Percentiles rank a stretch among this genome's conserved stretches.
Evolutionary conservation across 2,329 filamentous ascomycete species (phyloP).

Genomic region (Leptographium radiaticola): DNA sequence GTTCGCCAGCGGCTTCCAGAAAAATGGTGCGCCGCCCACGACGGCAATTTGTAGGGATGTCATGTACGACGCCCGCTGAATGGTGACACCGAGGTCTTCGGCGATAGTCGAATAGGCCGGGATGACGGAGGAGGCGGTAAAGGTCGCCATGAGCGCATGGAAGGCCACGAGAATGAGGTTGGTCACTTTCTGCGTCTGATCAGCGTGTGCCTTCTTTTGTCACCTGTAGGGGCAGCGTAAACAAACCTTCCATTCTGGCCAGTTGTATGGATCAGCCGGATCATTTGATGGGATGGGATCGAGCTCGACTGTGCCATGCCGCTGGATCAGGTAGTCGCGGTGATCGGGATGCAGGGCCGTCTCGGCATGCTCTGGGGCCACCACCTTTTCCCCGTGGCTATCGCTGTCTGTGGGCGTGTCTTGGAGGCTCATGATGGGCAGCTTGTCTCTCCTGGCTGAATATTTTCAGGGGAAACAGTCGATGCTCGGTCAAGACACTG

Average conservation of each 20-base stretch:
- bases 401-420: too few species aligned
- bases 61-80: slow-evolving; percentile 38
- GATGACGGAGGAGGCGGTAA: slow-evolving; percentile 39
- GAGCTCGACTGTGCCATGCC: slow-evolving; percentile 5
- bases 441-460: too few species aligned
- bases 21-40: slow-evolving; percentile 36
- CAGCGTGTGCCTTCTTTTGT: neutral
- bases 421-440: too few species aligned
- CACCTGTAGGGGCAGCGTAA: too few species aligned
- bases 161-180: slow-evolving; percentile 42
- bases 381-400: neutral
- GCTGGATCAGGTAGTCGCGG: slow-evolving; percentile 2
- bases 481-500: too few species aligned
- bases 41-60: slow-evolving; percentile 41
- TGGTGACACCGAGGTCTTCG: slow-evolving; percentile 31
- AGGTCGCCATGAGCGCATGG: slow-evolving; percentile 43
- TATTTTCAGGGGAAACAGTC: too few species aligned
- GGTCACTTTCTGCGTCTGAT: slow-evolving; percentile 28
- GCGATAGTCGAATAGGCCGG: slow-evolving; percentile 40
- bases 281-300: slow-evolving; percentile 4
- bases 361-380: neutral
- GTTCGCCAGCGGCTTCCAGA: slow-evolving; percentile 43
- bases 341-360: slow-evolving; percentile 1
- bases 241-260: slow-evolving; percentile 4
- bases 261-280: slow-evolving; percentile 6